Base-by-base conservation (phyloP, 2,329 filamentous ascomycete genomes). In the Colletotrichum graminicola region DNA sequence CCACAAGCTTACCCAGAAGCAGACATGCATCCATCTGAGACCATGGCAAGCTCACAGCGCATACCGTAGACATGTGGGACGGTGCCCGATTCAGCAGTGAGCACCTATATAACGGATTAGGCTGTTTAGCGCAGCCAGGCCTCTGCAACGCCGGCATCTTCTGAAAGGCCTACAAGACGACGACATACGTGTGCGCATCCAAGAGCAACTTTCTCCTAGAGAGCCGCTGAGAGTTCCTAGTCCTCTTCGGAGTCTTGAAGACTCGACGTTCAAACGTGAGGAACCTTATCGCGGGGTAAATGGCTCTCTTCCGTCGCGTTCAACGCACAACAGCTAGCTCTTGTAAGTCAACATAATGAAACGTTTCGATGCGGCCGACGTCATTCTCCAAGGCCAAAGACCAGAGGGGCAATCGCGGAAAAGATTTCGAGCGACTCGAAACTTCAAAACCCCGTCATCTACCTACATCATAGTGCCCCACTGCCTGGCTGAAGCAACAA, bases 41-140 rank as follows among this genome's bases (percentile, higher is more conserved):
- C 68, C 23, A 41, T n/a, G 36, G 18, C 57, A 60, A 52, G 45
- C 57, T 36, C 45, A 52, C 59, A 59, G 61, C 18, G 39, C 65
- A 68, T 68, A n/a, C n/a, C n/a, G n/a, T n/a, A 62, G 63, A 71
- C 67, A 67, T 55, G 49, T 41, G 45, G 23, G 55, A 21, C n/a
- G 18, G 32, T 34, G 49, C 41, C 41, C 26, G 61, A 51, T 41
- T 29, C 59, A 41, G 23, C 56, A 23, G 29, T 34, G n/a, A 39
- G 49, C 47, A 41, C 52, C 51, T 62, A 23, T 51, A 49, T 62
- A 16, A 49, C 62, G 41, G 63, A 34, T 11, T n/a, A 26, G 26
- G 23, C 34, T 49, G 45, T 36, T 36, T 55, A 14, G 16, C 39
- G 21, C n/a, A n/a, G n/a, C n/a, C n/a, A n/a, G n/a, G n/a, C 55